These are phyloP conservation scores for Cladobotryum mycophilum DNA, from an alignment of 2,329 filamentous ascomycete species.

Conservation along the genomic window DNA sequence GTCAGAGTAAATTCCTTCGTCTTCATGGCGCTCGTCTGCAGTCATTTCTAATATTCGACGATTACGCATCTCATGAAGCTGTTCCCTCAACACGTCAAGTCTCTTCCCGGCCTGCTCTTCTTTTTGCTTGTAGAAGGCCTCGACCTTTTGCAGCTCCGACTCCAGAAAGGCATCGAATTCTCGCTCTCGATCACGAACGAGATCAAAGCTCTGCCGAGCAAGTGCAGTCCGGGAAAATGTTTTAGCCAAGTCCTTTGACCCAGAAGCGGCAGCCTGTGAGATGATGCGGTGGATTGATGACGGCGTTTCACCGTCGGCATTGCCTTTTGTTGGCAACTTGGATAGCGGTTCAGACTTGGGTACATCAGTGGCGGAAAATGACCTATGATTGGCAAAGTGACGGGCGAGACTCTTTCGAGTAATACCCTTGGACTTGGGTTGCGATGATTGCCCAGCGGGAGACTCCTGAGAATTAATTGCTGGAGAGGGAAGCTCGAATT, in stretches of 20 bases:
- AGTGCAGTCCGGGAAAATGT: conserved; percentile 15
- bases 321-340: conserved; percentile 9
- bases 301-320: conserved; percentile 14
- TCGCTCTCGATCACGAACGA: conserved; percentile 66
- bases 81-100: conserved; percentile 64
- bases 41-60: conserved; percentile 67
- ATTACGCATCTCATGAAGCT: conserved; percentile 90
- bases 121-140: conserved; percentile 80
- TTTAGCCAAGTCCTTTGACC: conserved; percentile 1
- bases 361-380: conserved; percentile 1
- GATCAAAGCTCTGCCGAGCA: conserved; percentile 38
- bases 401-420: conserved; percentile 18
- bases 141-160: conserved; percentile 80
- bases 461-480: conserved; percentile 36
- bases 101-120: conserved; percentile 77
- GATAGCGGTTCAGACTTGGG: conserved; percentile 10
- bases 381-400: conserved; percentile 13
- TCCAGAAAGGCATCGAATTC: conserved; percentile 87
- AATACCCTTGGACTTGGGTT: conserved; percentile 12
- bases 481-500: conserved; percentile 49
- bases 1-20: neutral
- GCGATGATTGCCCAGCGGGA: too few species aligned
- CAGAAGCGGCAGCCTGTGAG: conserved; percentile 23
- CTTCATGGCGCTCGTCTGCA: conserved; percentile 30
- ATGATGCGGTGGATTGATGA: conserved; percentile 31